Evolutionary conservation across 208 protist genomes (phyloP).

Genomic region (Wallacemonas sp.): DNA sequence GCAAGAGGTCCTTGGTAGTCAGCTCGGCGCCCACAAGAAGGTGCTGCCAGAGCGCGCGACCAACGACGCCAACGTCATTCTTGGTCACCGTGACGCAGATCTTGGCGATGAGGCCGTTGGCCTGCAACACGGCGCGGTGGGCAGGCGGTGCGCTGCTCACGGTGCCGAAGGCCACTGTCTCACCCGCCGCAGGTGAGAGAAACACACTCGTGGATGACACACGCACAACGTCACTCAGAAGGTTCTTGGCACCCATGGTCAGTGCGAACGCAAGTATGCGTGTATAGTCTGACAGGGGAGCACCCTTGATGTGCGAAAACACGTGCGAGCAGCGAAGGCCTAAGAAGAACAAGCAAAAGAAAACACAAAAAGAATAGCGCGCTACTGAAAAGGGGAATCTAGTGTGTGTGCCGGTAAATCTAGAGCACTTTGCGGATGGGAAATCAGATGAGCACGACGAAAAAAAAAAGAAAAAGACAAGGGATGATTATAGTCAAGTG

Average conservation of each 20-base stretch:
- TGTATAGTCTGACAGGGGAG: no score
- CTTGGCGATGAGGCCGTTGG: slow-evolving; percentile 71
- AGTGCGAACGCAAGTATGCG: background rate
- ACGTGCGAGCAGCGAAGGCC: no score
- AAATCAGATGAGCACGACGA: background rate
- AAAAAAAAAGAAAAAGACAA: slow-evolving; percentile 14
- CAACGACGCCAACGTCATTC: slow-evolving; percentile 11
- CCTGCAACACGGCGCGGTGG: slow-evolving; percentile 60
- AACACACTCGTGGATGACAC: slow-evolving; percentile 58
- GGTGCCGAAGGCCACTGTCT: slow-evolving; percentile 52
- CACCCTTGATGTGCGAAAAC: no score
- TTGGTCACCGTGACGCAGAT: slow-evolving; percentile 26
- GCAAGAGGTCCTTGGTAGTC: background rate
- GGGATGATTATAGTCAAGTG: no score
- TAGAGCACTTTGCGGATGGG: no score
- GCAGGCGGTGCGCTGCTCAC: slow-evolving; percentile 47
- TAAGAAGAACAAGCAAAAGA: no score
- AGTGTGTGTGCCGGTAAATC: no score
- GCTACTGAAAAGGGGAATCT: no score
- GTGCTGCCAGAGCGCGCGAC: slow-evolving; percentile 20
- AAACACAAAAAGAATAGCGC: no score
- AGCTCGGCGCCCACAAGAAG: slow-evolving; percentile 8
- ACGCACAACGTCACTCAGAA: slow-evolving; percentile 28
- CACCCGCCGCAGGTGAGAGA: slow-evolving; percentile 27
- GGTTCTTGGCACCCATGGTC: slow-evolving; percentile 9